Evolutionary conservation across 805 yeast genomes (phyloP), one percentile per base, ranked within the genome.

Genomic region (Saccharomycopsis babjevae): DNA sequence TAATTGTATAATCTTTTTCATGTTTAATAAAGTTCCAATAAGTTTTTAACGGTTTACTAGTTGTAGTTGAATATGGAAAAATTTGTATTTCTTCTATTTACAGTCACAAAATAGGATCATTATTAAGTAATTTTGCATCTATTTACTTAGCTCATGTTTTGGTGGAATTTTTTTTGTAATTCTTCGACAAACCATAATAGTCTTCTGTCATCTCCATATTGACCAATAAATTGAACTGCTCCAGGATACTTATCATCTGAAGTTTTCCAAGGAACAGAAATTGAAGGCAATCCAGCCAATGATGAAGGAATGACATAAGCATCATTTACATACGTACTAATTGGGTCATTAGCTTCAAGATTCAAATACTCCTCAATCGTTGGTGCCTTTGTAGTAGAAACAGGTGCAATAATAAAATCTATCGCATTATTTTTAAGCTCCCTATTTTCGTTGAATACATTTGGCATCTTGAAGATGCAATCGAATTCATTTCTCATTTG

Each of bases 251-350:
- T 68, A 4, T 61, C 43, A 10, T 11, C 38, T 3, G 28, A 7
- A 36, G 8, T 15, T 5, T 64, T 67, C 66, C 79, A 77, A 0
- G 99, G 99, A 1, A 92, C 74, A 1, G 87, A 80, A 11, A 93
- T 78, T 0, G 96, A 83, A 0, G 99, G 99, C 1, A 93, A 71
- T 0, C 98, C 98, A 0, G 96, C 96, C 61, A 96, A 73, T 1
- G 96, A 91, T 50, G 94, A 88, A 0, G 99, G 97, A 4, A 91
- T 87, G 0, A 97, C 89, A 61, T 91, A 78, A 0, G 88, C 83
- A 71, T 94, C 99, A 70, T 90, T 88, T 59, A 86, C 76, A 67
- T 88, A 91, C 18, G 86, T 79, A 55, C 82, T 82, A 3, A 86
- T 76, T 2, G 86, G 79, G 52, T 79, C 74, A 10, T 73, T 70